Conservation (phyloP, 768 basidiomycete genomes). For the Ramaria rubella region DNA sequence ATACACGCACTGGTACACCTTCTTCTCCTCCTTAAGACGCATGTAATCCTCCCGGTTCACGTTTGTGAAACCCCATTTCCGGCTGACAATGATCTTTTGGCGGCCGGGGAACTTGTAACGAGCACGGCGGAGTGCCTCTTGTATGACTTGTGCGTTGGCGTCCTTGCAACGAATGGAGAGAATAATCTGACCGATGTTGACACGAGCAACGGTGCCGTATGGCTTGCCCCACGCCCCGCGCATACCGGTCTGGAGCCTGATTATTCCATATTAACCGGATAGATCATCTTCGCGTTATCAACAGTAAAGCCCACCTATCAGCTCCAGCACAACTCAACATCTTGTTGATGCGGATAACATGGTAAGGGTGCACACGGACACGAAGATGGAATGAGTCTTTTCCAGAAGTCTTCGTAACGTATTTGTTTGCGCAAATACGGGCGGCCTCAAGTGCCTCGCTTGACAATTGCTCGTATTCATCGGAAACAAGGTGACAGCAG, state of each 20-base stretch:
- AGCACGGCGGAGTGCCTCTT: constrained; percentile 94
- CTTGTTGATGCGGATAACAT: constrained; percentile 99
- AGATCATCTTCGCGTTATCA: not conserved
- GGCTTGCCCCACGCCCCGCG: constrained; percentile 99
- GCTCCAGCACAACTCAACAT: constrained; percentile 99
- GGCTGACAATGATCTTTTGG: constrained; percentile 94
- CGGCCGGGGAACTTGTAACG: constrained; percentile 99
- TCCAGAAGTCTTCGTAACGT: constrained; percentile 94
- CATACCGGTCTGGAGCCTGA: constrained; percentile 92
- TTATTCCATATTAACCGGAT: not conserved
- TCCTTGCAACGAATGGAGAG: constrained; percentile 90
- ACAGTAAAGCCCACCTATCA: constrained; percentile 63
- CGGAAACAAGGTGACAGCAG: constrained; percentile 93
- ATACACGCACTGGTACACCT: constrained; percentile 71
- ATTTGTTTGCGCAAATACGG: constrained; percentile 99
- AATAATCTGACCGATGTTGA: constrained; percentile 96
- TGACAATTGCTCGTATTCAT: constrained; percentile 96
- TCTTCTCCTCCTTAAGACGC: constrained; percentile 84
- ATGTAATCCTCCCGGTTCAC: constrained; percentile 85
- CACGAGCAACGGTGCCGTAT: constrained; percentile 91
- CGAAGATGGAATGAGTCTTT: constrained; percentile 99
- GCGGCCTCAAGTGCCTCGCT: constrained; percentile 96
- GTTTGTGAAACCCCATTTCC: constrained; percentile 99
- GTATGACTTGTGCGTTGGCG: constrained; percentile 75
- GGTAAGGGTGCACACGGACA: constrained; percentile 96